Percentiles rank a stretch among this genome's conserved stretches.
phyloP scores from a whole-genome alignment of 176 grass and related monocot species.

The Aegilops sharonensis region DNA sequence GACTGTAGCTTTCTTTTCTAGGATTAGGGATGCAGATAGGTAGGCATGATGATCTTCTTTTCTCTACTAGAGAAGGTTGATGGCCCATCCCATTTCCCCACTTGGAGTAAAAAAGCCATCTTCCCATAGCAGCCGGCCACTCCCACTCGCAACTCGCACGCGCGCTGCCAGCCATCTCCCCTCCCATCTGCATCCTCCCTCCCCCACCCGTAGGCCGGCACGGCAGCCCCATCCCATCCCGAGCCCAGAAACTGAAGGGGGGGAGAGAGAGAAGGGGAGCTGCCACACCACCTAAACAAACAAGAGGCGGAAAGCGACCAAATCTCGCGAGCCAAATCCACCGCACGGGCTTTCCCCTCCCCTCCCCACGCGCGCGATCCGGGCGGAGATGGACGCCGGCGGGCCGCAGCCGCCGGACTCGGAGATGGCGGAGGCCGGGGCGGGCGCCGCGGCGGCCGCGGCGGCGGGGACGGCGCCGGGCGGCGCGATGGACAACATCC shows the following conservation, averaged over 20 bases:
- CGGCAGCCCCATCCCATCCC: neutral
- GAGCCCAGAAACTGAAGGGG: neutral
- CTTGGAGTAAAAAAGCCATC: no score
- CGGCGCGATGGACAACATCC: conserved; percentile 71
- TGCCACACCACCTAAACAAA: neutral
- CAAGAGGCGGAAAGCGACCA: conserved; percentile 38
- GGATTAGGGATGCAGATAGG: no score
- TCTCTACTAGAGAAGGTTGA: no score
- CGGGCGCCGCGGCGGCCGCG: neutral
- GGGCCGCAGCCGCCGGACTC: conserved; percentile 60
- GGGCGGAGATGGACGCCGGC: conserved; percentile 48
- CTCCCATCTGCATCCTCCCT: no score
- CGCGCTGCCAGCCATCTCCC: no score
- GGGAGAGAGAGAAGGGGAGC: neutral
- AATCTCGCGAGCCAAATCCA: conserved; percentile 49
- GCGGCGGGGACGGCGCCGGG: neutral
- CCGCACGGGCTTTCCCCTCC: neutral
- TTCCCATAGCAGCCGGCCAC: no score
- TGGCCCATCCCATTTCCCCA: no score
- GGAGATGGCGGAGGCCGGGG: conserved; percentile 71
- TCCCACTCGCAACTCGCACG: no score
- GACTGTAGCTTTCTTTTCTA: no score
- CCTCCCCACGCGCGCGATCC: conserved; percentile 1
- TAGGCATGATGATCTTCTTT: no score
- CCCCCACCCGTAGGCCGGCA: neutral